Conservation (phyloP, 2,329 filamentous ascomycete genomes). For the Alternaria consortialis region DNA sequence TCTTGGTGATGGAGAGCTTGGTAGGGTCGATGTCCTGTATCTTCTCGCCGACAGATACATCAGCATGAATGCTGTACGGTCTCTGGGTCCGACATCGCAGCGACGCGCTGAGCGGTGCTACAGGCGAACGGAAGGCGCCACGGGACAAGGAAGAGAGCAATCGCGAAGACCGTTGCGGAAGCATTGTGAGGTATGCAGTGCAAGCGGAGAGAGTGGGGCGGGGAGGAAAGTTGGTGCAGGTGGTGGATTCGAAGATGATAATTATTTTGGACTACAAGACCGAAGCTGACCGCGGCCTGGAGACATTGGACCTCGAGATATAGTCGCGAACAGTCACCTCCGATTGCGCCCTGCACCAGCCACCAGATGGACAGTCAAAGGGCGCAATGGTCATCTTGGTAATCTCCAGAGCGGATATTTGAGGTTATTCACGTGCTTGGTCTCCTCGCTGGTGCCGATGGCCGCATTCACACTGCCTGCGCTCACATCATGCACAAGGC, state of each 20-base stretch:
- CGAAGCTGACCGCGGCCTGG: slow-evolving; percentile 38
- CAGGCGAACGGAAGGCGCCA: slow-evolving; percentile 37
- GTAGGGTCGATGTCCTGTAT: slow-evolving; percentile 78
- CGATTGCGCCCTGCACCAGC: slow-evolving; percentile 25
- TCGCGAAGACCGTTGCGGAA: slow-evolving; percentile 47
- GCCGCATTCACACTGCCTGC: slow-evolving; percentile 10
- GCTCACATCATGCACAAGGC: slow-evolving; percentile 30
- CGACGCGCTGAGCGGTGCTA: slow-evolving; percentile 49
- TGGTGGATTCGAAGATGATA: slow-evolving; percentile 19
- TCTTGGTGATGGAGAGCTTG: slow-evolving; percentile 78
- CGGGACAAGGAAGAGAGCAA: slow-evolving; percentile 46
- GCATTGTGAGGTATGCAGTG: slow-evolving; percentile 40
- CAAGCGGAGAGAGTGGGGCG: slow-evolving; percentile 14
- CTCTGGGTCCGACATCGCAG: slow-evolving; percentile 57
- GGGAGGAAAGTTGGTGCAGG: slow-evolving; percentile 18
- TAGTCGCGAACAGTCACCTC: slow-evolving; percentile 18
- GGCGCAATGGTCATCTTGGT: slow-evolving; percentile 28
- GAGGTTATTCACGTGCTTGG: slow-evolving; percentile 35
- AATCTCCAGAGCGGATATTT: slow-evolving; percentile 32
- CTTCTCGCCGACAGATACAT: slow-evolving; percentile 59
- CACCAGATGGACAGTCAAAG: slow-evolving; percentile 13
- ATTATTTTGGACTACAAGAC: slow-evolving; percentile 34
- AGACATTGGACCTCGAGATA: slow-evolving; percentile 22
- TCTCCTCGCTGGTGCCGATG: slow-evolving; percentile 3
- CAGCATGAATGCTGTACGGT: slow-evolving; percentile 60